A percentile compares a stretch with the other conserved stretches of the same genome.
These are phyloP conservation scores for Silene latifolia DNA, from an alignment of 148 eudicot species.

Conservation along the genomic window DNA sequence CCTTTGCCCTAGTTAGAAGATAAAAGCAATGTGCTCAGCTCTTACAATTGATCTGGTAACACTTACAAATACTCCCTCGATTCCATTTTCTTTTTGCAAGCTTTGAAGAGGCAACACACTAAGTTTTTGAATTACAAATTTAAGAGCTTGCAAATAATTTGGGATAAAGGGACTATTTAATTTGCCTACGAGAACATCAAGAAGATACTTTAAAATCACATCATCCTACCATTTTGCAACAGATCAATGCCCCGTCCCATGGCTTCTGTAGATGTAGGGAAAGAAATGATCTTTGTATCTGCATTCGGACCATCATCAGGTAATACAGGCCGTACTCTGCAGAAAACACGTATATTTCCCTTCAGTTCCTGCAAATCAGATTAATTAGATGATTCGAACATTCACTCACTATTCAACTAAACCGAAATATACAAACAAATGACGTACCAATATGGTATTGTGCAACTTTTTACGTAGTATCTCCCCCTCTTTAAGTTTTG, in stretches of 20 bases:
- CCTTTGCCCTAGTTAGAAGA: constrained; percentile 58
- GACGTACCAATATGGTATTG: constrained; percentile 80
- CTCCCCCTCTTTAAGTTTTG: constrained; percentile 84
- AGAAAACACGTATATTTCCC: constrained; percentile 97
- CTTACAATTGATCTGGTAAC: neutral
- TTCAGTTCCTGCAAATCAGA: constrained; percentile 66
- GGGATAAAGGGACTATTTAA: neutral
- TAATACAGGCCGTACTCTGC: constrained; percentile 85
- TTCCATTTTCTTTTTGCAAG: neutral
- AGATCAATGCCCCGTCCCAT: constrained; percentile 81
- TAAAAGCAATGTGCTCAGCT: constrained; percentile 8
- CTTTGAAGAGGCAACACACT: neutral
- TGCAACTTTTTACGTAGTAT: constrained; percentile 86
- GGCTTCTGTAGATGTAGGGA: constrained; percentile 67
- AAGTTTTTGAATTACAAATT: neutral
- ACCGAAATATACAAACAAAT: constrained; percentile 6
- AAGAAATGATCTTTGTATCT: constrained; percentile 62
- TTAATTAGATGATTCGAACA: constrained; percentile 7
- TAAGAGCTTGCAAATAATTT: constrained; percentile 1
- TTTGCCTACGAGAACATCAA: constrained; percentile 6
- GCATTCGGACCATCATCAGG: constrained; percentile 55
- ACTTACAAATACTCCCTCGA: neutral
- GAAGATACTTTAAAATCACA: neutral
- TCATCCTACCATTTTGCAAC: constrained; percentile 66
- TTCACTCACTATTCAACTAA: neutral